Evolutionary conservation across 495 filamentous ascomycete species (phyloP), one percentile per base, ranked within the genome.

Genomic region (Penicillium egyptiacum): DNA sequence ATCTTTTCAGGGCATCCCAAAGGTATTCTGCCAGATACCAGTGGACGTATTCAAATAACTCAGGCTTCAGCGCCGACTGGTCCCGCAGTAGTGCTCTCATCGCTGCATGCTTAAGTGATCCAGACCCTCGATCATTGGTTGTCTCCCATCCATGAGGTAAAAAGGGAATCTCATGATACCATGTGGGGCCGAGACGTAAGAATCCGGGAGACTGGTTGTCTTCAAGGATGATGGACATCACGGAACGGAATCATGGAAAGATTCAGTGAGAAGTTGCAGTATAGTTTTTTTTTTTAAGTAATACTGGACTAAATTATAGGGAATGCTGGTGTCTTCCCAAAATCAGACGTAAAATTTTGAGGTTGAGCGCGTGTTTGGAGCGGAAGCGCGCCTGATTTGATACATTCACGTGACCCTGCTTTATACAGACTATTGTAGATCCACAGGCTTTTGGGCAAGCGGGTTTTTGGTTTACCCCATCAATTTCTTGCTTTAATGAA

Each of bases 151-250:
- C 64, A 26, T 48, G 33, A 0, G 69, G 63, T 12, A 76, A 43
- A 47, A 68, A 75, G 0, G 73, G 75, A 1, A 66, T 63, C 30
- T 78, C 72, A 51, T 72, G 69, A 14, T 71, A 65, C 75, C 75
- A 78, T 19, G 31, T 55, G 4, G 42, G 42, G 20, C 53, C 53
- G 12, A 35, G 30, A 11, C 42, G 43, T 8, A 45, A 16, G 22
- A 46, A 26, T 2, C 22, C 20, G 0, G 42, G 53, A 2, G 42
- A 31, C 14, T 39, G 53, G 31, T 47, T 35, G 14, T 55, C 52
- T 55, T 44, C 30, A 55, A 47, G 35, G n/a, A 33, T 37, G 50
- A 63, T 45, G 3, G 57, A 53, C 61, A 63, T 63, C 4, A 23
- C 23, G 23, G 10, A 35, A 30, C 2, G 14, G 9, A 19, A 55